These are phyloP conservation scores for Danielia reshetovae DNA, from an alignment of 805 yeast genomes.

Conservation along the genomic window DNA sequence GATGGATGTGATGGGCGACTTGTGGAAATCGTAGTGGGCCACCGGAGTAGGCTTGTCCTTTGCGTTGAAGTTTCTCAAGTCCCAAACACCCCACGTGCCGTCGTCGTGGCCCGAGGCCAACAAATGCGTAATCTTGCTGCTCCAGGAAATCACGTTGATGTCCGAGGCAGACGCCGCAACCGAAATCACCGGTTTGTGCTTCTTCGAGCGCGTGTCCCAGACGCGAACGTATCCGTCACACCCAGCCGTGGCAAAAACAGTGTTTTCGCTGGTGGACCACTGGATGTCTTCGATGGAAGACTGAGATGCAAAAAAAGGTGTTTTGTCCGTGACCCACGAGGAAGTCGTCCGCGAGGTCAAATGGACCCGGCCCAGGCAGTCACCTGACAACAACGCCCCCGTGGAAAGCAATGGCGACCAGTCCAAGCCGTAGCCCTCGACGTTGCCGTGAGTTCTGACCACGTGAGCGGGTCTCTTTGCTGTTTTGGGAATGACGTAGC, in stretches of 20 bases:
- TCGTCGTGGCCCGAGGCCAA: conserved; percentile 96
- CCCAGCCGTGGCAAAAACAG: conserved; percentile 95
- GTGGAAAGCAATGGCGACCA: conserved; percentile 86
- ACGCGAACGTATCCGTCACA: conserved; percentile 87
- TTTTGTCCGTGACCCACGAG: conserved; percentile 81
- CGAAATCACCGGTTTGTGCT: conserved; percentile 85
- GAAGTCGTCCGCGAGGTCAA: conserved; percentile 73
- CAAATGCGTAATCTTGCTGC: conserved; percentile 77
- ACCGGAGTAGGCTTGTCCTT: conserved; percentile 66
- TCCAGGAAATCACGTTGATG: conserved; percentile 96
- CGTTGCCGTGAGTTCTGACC: conserved; percentile 79
- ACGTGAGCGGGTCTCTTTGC: conserved; percentile 81
- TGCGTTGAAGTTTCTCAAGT: conserved; percentile 71
- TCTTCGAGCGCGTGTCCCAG: conserved; percentile 95
- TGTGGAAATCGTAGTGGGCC: conserved; percentile 93
- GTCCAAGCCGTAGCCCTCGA: conserved; percentile 96
- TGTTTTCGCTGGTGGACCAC: conserved; percentile 89
- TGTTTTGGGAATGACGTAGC: conserved; percentile 71
- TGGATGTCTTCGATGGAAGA: conserved; percentile 93
- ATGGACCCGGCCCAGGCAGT: conserved; percentile 77
- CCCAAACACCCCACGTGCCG: conserved; percentile 98
- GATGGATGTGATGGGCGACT: conserved; percentile 87
- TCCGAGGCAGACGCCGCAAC: conserved; percentile 78
- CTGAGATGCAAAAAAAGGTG: conserved; percentile 66
- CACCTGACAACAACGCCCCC: conserved; percentile 87